Evolutionary conservation across 225 moss, liverwort and hornwort genomes (phyloP).

Genomic region (Straminergon stramineum): DNA sequence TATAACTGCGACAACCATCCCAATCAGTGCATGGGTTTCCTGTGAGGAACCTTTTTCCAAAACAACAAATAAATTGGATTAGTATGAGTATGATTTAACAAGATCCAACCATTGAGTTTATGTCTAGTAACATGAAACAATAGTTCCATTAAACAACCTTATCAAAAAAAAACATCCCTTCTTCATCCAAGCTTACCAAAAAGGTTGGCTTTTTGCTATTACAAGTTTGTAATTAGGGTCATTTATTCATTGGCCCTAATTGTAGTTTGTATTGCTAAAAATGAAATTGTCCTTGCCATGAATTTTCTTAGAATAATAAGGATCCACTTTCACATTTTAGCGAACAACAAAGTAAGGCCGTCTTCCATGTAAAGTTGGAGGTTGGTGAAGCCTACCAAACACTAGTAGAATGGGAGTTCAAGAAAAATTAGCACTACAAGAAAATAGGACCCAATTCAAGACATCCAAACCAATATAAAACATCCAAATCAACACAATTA

Average conservation of each 20-base stretch:
- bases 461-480: too few relatives aligned
- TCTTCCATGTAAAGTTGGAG: accelerated
- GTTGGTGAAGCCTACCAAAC: accelerated
- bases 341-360: accelerated
- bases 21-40: constrained; percentile 92
- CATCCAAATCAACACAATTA: too few relatives aligned
- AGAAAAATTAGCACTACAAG: too few relatives aligned
- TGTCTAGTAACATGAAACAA: background rate
- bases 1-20: constrained; percentile 54
- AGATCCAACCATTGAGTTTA: background rate
- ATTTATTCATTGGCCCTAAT: background rate
- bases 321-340: accelerated
- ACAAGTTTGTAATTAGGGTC: background rate
- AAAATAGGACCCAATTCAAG: too few relatives aligned
- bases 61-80: background rate
- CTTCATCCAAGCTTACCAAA: background rate
- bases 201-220: background rate
- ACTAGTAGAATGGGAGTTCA: background rate
- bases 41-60: constrained; percentile 59
- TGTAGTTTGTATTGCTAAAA: background rate
- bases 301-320: background rate
- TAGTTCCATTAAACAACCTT: too few relatives aligned
- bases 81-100: background rate
- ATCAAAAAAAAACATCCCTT: background rate
- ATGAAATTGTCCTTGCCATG: too few relatives aligned